Base-by-base conservation (phyloP, 306 rosid species). In the Amphicarpaea edgeworthii region DNA sequence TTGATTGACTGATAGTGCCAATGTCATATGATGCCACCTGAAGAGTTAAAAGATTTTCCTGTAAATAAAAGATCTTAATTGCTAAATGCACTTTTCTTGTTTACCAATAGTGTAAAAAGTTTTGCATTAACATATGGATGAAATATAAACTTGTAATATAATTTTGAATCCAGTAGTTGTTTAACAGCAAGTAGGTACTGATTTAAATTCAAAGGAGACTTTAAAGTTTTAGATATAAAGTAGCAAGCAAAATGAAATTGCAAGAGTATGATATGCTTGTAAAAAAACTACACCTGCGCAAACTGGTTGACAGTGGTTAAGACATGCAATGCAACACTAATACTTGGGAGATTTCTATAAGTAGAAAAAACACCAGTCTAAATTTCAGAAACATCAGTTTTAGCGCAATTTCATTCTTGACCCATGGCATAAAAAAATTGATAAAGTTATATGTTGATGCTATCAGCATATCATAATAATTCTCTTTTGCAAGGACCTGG, bases 11-110 rank as follows among this genome's bases (percentile, higher is more conserved):
- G 28, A 42, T 51, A 76, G 23, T 16, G 45, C 3, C 17, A 12
- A 34, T 45, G 70, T 42, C 75, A 65, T 15, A 6, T 38, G 67
- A 24, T 10, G 21, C 73, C 40, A 43, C 63, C 71, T 50, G 28
- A 76, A 49, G 12, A 15, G 14, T 38, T 45, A 23, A 12, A 1
- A 59, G 24, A 32, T 8, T 62, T 47, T 62, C 16, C 49, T 12
- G 16, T 6, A 57, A 59, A 12, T 62, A 63, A 47, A 46, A 63
- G 64, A 6, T 15, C 30, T 50, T 15, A 7, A 23, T 19, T 32
- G 20, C 73, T 21, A 40, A 17, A 64, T 32, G 51, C 53, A n/a
- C 49, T 43, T 43, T 42, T 53, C 73, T 38, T 24, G 20, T 24
- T 76, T 41, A 11, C 9, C 6, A 10, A 28, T 12, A 53, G 19